These are phyloP conservation scores for Aspergillus aculeatinus DNA, from an alignment of 2,329 filamentous ascomycete genomes.

Conservation along the genomic window DNA sequence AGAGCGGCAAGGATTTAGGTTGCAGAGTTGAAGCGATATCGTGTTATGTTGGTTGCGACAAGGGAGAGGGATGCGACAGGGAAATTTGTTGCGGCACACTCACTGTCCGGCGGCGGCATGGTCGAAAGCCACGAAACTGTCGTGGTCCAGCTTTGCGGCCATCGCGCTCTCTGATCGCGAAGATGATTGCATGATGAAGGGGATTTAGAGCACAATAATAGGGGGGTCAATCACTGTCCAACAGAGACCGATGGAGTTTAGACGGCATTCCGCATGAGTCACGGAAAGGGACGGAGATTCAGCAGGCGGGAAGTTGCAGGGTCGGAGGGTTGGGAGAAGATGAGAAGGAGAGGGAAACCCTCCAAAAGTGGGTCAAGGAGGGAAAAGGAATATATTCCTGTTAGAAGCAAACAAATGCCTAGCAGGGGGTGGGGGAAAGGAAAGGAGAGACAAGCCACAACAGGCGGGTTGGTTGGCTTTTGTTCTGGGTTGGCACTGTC, in stretches of 20 bases:
- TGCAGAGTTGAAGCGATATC: neutral
- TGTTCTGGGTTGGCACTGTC: neutral
- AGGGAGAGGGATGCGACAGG: neutral
- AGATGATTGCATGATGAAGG: slow-evolving; percentile 32
- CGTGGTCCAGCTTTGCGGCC: slow-evolving; percentile 35
- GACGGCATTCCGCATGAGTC: slow-evolving; percentile 19
- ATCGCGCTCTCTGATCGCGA: slow-evolving; percentile 35
- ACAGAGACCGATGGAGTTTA: slow-evolving; percentile 6
- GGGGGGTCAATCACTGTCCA: slow-evolving; percentile 5
- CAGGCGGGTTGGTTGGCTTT: neutral
- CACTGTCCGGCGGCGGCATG: slow-evolving; percentile 52
- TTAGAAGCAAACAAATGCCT: slow-evolving; percentile 3
- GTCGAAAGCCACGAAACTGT: slow-evolving; percentile 46
- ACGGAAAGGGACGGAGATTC: slow-evolving; percentile 9
- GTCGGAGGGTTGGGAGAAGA: neutral
- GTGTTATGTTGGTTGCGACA: neutral
- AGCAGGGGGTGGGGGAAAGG: neutral
- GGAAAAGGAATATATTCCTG: neutral
- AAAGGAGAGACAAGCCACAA: slow-evolving; percentile 10
- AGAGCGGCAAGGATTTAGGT: neutral
- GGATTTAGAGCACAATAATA: neutral
- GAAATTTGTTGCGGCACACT: slow-evolving; percentile 25
- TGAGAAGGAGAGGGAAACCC: neutral
- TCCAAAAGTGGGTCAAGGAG: neutral
- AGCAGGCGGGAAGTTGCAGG: neutral